These are phyloP conservation scores for Coniochaeta pulveracea DNA, from an alignment of 2,329 filamentous ascomycete genomes.

Conservation along the genomic window DNA sequence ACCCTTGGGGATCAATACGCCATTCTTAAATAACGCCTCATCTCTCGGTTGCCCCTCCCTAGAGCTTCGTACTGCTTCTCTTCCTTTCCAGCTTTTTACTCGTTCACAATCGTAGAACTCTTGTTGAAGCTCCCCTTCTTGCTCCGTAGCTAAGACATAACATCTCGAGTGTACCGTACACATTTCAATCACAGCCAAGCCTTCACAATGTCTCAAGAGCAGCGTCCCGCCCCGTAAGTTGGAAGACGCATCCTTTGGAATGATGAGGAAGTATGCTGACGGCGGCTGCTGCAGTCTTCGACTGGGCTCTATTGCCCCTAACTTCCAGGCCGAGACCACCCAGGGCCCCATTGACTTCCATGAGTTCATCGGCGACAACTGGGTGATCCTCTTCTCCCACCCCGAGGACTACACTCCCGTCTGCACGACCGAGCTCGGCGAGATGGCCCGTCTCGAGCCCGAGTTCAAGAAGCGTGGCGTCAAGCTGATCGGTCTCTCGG, in stretches of 20 bases:
- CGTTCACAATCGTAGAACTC: too few relatives aligned
- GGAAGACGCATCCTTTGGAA: not conserved
- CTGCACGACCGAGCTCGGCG: slow-evolving; percentile 90
- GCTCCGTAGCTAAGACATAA: slow-evolving; percentile 1
- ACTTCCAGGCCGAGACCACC: slow-evolving; percentile 77
- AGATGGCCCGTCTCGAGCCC: slow-evolving; percentile 78
- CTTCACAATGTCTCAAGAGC: slow-evolving; percentile 21
- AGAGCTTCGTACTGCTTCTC: too few relatives aligned
- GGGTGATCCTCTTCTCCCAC: slow-evolving; percentile 77
- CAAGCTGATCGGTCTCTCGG: slow-evolving; percentile 83
- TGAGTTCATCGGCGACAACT: slow-evolving; percentile 67
- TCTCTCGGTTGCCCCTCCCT: too few relatives aligned
- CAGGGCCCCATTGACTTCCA: slow-evolving; percentile 72
- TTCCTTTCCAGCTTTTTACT: too few relatives aligned
- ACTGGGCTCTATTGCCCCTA: slow-evolving; percentile 58
- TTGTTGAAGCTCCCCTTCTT: too few relatives aligned
- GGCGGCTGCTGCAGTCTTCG: slow-evolving; percentile 35
- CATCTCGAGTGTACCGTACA: slow-evolving; percentile 1
- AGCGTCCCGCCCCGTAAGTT: slow-evolving; percentile 22
- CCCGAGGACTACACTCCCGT: slow-evolving; percentile 89
- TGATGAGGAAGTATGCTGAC: too few relatives aligned
- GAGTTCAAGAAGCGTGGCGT: slow-evolving; percentile 81
- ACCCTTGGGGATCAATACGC: too few relatives aligned
- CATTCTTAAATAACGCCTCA: too few relatives aligned
- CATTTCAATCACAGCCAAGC: slow-evolving; percentile 6